Base-by-base conservation (phyloP, 352 stramenopile species). In the Blastocystis sp. region DNA sequence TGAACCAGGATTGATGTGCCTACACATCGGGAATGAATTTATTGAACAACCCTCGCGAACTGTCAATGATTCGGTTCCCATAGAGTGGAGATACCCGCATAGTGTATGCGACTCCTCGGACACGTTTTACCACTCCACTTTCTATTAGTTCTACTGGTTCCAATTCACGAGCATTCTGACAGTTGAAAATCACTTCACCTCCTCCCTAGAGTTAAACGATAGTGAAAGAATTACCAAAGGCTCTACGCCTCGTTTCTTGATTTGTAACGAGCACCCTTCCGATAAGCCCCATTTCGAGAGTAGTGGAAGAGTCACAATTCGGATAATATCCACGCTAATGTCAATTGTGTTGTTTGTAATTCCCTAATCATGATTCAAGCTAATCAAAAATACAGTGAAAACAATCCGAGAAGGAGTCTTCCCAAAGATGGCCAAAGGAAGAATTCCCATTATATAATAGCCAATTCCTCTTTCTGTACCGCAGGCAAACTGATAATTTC, bases 1-100 rank as follows among this genome's bases (percentile, higher is more conserved):
- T 77, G 21, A 42, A 2, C 9, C n/a, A 19, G 1, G 12, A 1
- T 14, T 21, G 46, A 5, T 19, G 32, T 24, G 12, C 29, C 0
- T 98, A 99, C 58, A 99, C 96, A 89, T 99, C 97, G 0, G 96
- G 95, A 32, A 99, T 89, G 51, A 99, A 92, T 87, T 96, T 92
- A 89, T 99, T 98, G 87, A 99, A 97, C 3, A 99, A 89, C 0
- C 94, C 96, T n/a, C 93, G 91, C 87, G 91, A 74, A 59, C 94
- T 94, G 88, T 98, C 96, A 29, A 98, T 96, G 63, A 98, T 96
- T 54, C 97, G 93, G 87, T 98, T 98, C 37, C 95, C 94, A 51
- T 95, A 97, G 12, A 97, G 95, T 2, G 97, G 97, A 27, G 96
- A 97, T 74, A 99, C 94, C 35, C 95, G 94, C 83, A 95, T 97